Evolutionary conservation across 2,329 filamentous ascomycete genomes (phyloP), one percentile per base, ranked within the genome.

Genomic region (Scedosporium apiospermum): DNA sequence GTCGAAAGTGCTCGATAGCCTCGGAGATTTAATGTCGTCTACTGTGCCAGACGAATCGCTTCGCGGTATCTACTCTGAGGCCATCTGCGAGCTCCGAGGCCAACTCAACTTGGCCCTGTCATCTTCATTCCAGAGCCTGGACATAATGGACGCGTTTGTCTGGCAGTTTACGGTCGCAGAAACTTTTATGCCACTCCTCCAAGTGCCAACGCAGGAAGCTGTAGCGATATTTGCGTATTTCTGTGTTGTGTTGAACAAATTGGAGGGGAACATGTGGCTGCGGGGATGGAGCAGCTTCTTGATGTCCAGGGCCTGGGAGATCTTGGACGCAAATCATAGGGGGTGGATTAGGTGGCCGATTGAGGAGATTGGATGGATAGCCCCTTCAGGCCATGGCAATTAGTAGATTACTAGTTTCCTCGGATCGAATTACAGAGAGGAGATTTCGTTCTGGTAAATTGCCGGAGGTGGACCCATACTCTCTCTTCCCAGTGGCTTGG

Each of bases 161-260:
- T 78, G 76, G 75, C 69, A 76, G 57, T 77, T 74, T 66, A 61
- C 65, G 27, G 68, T 75, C 9, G 68, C 71, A 3, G 70, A 75
- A 61, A 72, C 73, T 4, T 73, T 76, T 23, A 64, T 78, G 9
- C 69, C 72, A 16, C 67, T 78, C 23, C 65, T 78, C 12, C 61
- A 64, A 10, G 65, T 66, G 18, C 69, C 65, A n/a, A 65, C 65
- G 44, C 71, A 71, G 63, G 71, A 70, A 42, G 68, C 71, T 2
- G 63, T 77, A 4, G 69, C 68, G 49, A 74, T 77, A 14, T 74
- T 74, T 63, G 71, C 70, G 16, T 71, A 73, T 62, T 75, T 72
- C 58, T 71, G 71, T 16, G 70, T 74, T 12, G 58, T 71, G 38
- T 60, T 75, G 4, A 67, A 74, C 55, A 72, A 71, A 61, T 57